Base-by-base conservation (phyloP, 139 green algal genomes). In the Chlamydomonas sp. region DNA sequence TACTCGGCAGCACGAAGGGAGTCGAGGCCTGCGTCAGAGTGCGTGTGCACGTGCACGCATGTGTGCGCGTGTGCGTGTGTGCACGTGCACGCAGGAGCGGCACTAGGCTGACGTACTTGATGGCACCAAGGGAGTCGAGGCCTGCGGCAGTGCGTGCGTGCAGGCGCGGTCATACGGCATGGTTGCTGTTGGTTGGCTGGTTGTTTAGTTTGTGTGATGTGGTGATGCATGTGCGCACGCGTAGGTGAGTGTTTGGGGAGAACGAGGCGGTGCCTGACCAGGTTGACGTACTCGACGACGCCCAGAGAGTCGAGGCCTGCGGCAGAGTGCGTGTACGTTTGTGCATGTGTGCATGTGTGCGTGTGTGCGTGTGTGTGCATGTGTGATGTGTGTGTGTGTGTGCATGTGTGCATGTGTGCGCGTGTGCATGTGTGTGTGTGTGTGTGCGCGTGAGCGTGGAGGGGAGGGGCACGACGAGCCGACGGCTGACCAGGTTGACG, bases 1-100 rank as follows among this genome's bases (percentile, higher is more conserved):
- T 90, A 87, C 79, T 95, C 86, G 39, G 94, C 87, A 37, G 81
- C 79, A 33, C 82, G 87, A 49, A 96, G 77, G 13, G 87, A 94
- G n/a, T n/a, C n/a, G n/a, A n/a, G n/a, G n/a, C n/a, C n/a, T n/a
- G n/a, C n/a, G 81, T 72, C 37, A 59, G 20, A 31, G 16, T 57
- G 36, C 2, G 43, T 67, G 13, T 36, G 16, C 57, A n/a, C n/a
- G n/a, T n/a, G n/a, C n/a, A n/a, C n/a, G n/a, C n/a, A 20, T 34
- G 22, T 65, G 8, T 26, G 20, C n/a, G 57, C 22, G 26, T 34
- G 26, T 65, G 57, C 26, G 13, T 34, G 13, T 36, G 57, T 65
- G 26, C 13, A 26, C n/a, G 22, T 34, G 13, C 26, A 33, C 26
- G 22, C 16, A 76, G n/a, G n/a, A n/a, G n/a, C n/a, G 39, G 13